Percentiles rank a stretch among this genome's conserved stretches.
phyloP scores from a whole-genome alignment of 2,329 filamentous ascomycete species.

The Alternaria sp. region DNA sequence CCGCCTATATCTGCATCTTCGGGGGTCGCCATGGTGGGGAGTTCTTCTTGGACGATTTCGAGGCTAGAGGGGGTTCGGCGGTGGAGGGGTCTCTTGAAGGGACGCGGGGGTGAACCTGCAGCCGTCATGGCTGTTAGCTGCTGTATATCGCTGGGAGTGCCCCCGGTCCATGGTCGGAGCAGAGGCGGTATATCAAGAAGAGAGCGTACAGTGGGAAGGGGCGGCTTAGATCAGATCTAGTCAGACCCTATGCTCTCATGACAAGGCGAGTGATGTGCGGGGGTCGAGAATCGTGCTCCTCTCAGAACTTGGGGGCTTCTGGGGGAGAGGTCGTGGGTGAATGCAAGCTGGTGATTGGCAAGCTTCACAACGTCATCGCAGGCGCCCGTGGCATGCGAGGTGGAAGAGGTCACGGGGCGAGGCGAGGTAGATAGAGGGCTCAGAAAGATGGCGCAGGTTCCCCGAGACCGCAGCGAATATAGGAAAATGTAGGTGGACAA shows the following conservation, averaged over 20 bases:
- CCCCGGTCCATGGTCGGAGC: slow-evolving; percentile 12
- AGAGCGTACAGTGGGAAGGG: slow-evolving; percentile 27
- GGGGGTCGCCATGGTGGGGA: slow-evolving; percentile 36
- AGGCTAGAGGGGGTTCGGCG: slow-evolving; percentile 40
- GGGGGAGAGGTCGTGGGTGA: slow-evolving; percentile 32
- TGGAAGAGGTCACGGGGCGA: slow-evolving; percentile 14
- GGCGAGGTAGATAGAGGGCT: background rate
- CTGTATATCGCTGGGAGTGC: slow-evolving; percentile 5
- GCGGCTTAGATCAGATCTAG: slow-evolving; percentile 15
- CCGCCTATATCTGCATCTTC: slow-evolving; percentile 17
- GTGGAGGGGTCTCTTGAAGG: slow-evolving; percentile 29
- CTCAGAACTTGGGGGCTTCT: slow-evolving; percentile 1
- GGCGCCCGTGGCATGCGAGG: slow-evolving; percentile 3
- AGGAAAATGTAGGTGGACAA: background rate
- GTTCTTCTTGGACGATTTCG: slow-evolving; percentile 39
- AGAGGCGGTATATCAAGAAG: slow-evolving; percentile 10
- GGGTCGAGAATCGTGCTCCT: slow-evolving; percentile 7
- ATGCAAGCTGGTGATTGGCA: slow-evolving; percentile 39
- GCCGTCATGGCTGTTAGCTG: slow-evolving; percentile 41
- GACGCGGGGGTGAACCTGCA: slow-evolving; percentile 37
- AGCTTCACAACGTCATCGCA: slow-evolving; percentile 28
- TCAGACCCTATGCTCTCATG: slow-evolving; percentile 34
- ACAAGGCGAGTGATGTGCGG: slow-evolving; percentile 27
- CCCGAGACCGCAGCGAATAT: background rate
- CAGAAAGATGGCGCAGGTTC: background rate